A percentile compares a stretch with the other conserved stretches of the same genome.
Conservation (phyloP, 148 eudicot genomes). For the Rhododendron ovatum region DNA sequence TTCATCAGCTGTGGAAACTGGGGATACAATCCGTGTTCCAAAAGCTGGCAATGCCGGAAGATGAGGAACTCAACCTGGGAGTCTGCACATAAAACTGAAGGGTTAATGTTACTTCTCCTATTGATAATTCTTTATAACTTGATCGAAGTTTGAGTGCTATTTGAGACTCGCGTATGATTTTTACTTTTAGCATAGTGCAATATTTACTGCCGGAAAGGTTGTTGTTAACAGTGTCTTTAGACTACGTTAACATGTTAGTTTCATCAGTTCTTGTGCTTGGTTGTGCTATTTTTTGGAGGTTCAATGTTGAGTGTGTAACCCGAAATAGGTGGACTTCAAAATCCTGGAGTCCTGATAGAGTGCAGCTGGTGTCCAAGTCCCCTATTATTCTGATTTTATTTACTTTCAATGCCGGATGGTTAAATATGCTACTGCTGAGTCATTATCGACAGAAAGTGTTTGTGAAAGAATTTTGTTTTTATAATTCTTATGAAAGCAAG, state of each 20-base stretch:
- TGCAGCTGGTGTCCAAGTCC: neutral
- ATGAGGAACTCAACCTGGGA: constrained; percentile 62
- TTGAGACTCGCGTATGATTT: neutral
- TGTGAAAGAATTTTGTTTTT: neutral
- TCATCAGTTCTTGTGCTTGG: neutral
- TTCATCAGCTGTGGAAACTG: constrained; percentile 73
- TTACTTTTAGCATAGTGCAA: neutral
- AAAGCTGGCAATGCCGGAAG: constrained; percentile 86
- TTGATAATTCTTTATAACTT: neutral
- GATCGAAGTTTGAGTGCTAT: constrained; percentile 4
- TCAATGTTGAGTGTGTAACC: neutral
- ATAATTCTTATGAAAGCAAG: neutral
- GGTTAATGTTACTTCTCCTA: constrained; percentile 20
- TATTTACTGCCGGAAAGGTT: neutral
- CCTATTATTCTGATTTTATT: neutral
- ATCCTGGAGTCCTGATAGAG: neutral
- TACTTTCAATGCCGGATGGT: neutral
- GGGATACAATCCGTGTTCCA: constrained; percentile 81
- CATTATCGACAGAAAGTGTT: neutral
- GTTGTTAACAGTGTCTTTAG: neutral
- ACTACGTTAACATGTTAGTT: neutral
- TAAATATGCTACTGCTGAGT: neutral
- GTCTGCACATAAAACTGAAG: constrained; percentile 68
- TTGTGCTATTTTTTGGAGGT: neutral
- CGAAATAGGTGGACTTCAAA: neutral